Percentiles rank a stretch among this genome's conserved stretches.
Evolutionary conservation across 208 protist species (phyloP).

Genomic region (Acanthamoeba royreba): DNA sequence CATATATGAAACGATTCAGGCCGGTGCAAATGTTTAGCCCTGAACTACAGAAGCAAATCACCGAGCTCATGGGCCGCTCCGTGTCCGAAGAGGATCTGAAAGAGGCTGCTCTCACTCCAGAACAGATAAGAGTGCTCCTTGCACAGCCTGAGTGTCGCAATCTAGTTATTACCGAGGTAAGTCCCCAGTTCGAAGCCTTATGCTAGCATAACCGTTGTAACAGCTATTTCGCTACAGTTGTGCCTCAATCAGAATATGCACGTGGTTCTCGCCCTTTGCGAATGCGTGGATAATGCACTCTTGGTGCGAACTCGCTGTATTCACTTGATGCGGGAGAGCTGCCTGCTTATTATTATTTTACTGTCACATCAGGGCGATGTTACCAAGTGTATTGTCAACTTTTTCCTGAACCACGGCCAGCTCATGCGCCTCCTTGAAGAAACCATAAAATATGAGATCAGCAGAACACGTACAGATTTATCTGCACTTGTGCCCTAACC

Average conservation of each 20-base stretch:
- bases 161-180: background rate
- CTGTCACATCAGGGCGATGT: background rate
- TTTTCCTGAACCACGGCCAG: background rate
- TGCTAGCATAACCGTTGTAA: background rate
- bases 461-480: background rate
- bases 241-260: background rate
- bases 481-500: background rate
- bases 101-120: background rate
- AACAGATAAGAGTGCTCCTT: background rate
- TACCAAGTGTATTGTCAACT: slow-evolving; percentile 9
- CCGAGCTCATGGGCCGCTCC: background rate
- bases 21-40: background rate
- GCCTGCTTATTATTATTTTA: background rate
- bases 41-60: slow-evolving; percentile 13
- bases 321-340: too few relatives aligned
- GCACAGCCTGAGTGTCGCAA: background rate
- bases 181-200: background rate
- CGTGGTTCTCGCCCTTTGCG: background rate
- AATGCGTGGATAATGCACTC: background rate
- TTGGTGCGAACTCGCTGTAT: background rate
- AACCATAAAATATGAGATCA: slow-evolving; percentile 11
- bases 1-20: too few relatives aligned
- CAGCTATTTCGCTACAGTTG: background rate
- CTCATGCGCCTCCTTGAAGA: background rate
- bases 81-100: background rate